These are phyloP conservation scores for Carnegiea gigantea DNA, from an alignment of 179 eudicot species.

Conservation along the genomic window DNA sequence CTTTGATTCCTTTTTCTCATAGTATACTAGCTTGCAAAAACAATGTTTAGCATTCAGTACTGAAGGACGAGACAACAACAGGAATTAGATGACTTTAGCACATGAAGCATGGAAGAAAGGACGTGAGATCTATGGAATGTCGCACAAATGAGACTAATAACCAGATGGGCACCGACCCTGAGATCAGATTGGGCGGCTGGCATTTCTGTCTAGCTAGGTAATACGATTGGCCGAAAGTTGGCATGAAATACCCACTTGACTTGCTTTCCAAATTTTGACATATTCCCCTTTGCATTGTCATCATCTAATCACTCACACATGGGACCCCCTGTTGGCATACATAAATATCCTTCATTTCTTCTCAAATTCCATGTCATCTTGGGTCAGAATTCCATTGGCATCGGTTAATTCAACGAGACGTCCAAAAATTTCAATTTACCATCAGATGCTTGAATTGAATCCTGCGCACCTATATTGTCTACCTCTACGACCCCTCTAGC, in stretches of 20 bases:
- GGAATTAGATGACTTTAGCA: neutral
- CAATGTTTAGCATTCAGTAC: neutral
- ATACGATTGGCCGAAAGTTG: neutral
- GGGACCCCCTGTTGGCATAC: neutral
- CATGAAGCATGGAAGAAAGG: neutral
- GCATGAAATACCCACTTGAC: neutral
- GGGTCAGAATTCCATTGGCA: no score
- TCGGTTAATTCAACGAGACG: no score
- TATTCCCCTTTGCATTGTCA: neutral
- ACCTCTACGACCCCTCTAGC: no score
- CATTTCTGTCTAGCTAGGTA: neutral
- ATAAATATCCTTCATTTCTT: neutral
- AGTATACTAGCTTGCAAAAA: no score
- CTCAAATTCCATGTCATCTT: neutral
- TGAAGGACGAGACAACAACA: neutral
- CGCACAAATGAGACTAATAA: neutral
- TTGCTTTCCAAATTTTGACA: neutral
- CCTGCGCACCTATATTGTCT: no score
- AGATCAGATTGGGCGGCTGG: neutral
- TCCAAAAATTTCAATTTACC: no score
- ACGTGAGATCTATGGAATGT: neutral
- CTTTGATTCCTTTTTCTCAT: no score
- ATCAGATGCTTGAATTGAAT: no score
- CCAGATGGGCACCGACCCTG: neutral
- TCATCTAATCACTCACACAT: neutral